Conservation (phyloP, 345 rosid species). For the Odontarrhena argentea region DNA sequence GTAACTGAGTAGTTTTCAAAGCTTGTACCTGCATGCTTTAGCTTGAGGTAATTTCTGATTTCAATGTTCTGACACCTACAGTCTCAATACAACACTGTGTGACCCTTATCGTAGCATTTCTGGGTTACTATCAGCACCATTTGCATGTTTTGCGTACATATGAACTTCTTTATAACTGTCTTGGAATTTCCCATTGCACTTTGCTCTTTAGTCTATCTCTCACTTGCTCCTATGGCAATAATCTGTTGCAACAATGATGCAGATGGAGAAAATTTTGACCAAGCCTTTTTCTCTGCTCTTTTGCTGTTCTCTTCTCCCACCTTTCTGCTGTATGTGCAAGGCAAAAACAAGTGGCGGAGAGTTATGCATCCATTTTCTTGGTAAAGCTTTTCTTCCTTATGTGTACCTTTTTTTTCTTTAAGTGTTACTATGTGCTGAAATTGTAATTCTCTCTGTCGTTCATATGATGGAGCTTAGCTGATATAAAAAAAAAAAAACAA, state of each 20-base stretch:
- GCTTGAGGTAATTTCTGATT: slow-evolving; percentile 23
- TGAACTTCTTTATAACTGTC: too few relatives aligned
- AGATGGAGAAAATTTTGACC: slow-evolving; percentile 34
- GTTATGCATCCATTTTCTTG: slow-evolving; percentile 1
- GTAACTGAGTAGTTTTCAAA: slow-evolving; percentile 30
- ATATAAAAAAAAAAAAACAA: neutral
- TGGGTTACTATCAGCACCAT: neutral
- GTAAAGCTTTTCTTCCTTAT: slow-evolving; percentile 15
- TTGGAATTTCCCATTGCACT: neutral
- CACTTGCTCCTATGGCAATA: neutral
- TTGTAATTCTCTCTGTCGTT: slow-evolving; percentile 13
- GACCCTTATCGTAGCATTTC: neutral
- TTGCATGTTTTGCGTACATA: neutral
- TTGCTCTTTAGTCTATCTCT: neutral
- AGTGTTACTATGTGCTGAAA: slow-evolving; percentile 7
- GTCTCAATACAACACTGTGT: too few relatives aligned
- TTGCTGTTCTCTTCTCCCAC: neutral
- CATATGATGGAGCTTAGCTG: slow-evolving; percentile 23
- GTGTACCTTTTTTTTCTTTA: neutral
- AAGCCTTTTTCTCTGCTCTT: slow-evolving; percentile 26
- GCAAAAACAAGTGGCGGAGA: neutral
- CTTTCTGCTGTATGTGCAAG: slow-evolving; percentile 5
- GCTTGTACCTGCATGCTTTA: slow-evolving; percentile 14
- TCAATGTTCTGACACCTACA: neutral
- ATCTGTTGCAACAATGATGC: slow-evolving; percentile 23